Evolutionary conservation across 208 protist species (phyloP).

Genomic region (Leishmania martiniquensis): DNA sequence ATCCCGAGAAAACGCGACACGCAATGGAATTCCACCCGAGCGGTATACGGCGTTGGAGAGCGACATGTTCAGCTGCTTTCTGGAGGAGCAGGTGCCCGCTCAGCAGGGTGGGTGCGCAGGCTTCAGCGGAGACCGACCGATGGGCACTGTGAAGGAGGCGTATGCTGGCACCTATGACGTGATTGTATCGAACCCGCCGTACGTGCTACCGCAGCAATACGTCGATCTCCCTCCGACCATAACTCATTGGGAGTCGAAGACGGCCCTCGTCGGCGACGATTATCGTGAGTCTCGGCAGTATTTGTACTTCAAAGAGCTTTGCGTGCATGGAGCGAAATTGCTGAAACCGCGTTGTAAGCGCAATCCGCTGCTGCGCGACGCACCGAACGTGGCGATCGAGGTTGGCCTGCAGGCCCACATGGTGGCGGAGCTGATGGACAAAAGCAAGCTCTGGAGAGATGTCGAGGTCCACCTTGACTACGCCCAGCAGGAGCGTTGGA

Average conservation of each 20-base stretch:
- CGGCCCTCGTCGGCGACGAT: slow-evolving; percentile 84
- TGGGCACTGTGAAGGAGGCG: slow-evolving; percentile 6
- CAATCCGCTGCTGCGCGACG: slow-evolving; percentile 29
- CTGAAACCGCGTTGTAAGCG: slow-evolving; percentile 59
- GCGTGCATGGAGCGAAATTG: slow-evolving; percentile 55
- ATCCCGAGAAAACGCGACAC: slow-evolving; percentile 54
- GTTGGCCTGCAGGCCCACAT: slow-evolving; percentile 76
- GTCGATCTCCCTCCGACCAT: slow-evolving; percentile 56
- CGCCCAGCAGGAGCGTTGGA: slow-evolving; percentile 76
- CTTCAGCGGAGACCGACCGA: slow-evolving; percentile 8
- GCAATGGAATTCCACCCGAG: slow-evolving; percentile 54
- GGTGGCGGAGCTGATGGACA: slow-evolving; percentile 83
- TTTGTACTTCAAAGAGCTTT: slow-evolving; percentile 89
- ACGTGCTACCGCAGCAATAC: slow-evolving; percentile 86
- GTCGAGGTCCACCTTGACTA: slow-evolving; percentile 83
- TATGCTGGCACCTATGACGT: slow-evolving; percentile 67
- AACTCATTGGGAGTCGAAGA: slow-evolving; percentile 79
- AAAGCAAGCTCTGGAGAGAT: slow-evolving; percentile 48
- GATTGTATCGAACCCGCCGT: slow-evolving; percentile 89
- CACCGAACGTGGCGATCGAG: slow-evolving; percentile 79
- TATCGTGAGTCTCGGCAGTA: slow-evolving; percentile 66
- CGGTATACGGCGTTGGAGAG: slow-evolving; percentile 63
- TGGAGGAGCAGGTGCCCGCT: slow-evolving; percentile 4
- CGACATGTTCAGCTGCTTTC: slow-evolving; percentile 82
- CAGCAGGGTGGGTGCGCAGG: neutral